A percentile compares a stretch with the other conserved stretches of the same genome.
phyloP scores from a whole-genome alignment of 805 yeast genomes.

The Priceomyces medius region DNA sequence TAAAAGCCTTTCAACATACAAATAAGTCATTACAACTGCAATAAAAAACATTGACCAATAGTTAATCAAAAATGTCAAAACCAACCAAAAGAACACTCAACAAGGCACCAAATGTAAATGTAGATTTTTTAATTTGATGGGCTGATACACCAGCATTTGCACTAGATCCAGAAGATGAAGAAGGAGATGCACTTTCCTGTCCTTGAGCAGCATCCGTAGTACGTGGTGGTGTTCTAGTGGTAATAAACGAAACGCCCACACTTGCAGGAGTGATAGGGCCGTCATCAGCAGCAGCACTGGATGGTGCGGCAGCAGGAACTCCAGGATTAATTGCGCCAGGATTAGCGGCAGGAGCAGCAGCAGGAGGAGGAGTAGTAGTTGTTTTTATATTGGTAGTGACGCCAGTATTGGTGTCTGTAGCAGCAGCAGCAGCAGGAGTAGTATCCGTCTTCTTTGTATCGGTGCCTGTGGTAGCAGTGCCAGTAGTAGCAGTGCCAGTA shows the following conservation, averaged over 20 bases:
- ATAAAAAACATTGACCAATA: too few relatives aligned
- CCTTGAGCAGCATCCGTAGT: constrained; percentile 5
- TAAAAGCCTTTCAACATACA: too few relatives aligned
- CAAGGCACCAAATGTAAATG: not conserved
- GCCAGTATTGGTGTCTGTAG: constrained; percentile 11
- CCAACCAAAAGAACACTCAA: not conserved
- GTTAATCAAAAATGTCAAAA: not conserved
- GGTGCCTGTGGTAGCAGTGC: constrained; percentile 13
- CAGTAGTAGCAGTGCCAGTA: constrained; percentile 11
- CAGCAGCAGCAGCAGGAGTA: constrained; percentile 11
- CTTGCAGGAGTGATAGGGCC: constrained; percentile 21
- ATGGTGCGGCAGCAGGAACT: constrained; percentile 3
- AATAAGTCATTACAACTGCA: too few relatives aligned
- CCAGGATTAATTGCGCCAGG: constrained; percentile 1
- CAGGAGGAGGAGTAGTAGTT: constrained; percentile 11
- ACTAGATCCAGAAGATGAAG: constrained; percentile 6
- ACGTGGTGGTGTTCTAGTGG: constrained; percentile 29
- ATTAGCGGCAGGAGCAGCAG: constrained; percentile 10
- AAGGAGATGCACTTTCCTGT: not conserved
- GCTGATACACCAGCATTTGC: not conserved
- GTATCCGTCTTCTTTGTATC: constrained; percentile 16
- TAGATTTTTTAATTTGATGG: not conserved
- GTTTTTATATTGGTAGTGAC: constrained; percentile 8
- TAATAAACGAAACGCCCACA: constrained; percentile 24
- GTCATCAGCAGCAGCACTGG: constrained; percentile 5